Base-by-base conservation (phyloP, 2,329 filamentous ascomycete species). In the Fusarium penzigii region DNA sequence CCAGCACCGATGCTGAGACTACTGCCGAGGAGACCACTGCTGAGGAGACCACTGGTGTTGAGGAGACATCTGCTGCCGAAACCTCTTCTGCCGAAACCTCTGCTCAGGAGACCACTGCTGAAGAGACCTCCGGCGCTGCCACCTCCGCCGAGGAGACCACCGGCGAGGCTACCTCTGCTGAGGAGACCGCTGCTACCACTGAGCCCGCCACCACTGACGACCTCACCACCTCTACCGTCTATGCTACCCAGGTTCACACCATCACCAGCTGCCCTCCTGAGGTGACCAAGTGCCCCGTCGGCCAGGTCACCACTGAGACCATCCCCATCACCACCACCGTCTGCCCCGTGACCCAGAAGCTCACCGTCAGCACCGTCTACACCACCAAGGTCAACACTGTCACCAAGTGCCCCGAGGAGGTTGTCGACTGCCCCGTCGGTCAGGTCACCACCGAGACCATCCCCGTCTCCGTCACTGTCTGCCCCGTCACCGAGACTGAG, bases 161-260 rank as follows among this genome's bases (percentile, higher is more conserved):
- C 12, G 38, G 40, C 39, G 41, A 48, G 39, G 16, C 47, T 8
- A 55, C 53, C 16, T 25, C 44, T 25, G 13, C 42, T 16, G 29
- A 38, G 32, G 39, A 29, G 43, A 51, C 42, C 44, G 20, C 13
- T 14, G n/a, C 46, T 29, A 46, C 41, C n/a, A 39, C 10, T 11
- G 32, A 38, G 17, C 32, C 39, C 46, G 39, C 46, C 39, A 39
- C 42, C 17, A 38, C 29, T 17, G 29, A 48, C 17, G 29, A 43
- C 39, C 40, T 53, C 57, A 65, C 64, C n/a, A 66, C 63, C n/a
- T 65, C 62, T n/a, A 67, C 65, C 42, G 52, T 67, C 56, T 66
- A 44, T 54, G 55, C 53, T 25, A 67, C 63, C 42, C 51, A 59
- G 50, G 61, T 55, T 29, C 65, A 62, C 55, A 68, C 66, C 48